Evolutionary conservation across 306 rosid species (phyloP), one percentile per base, ranked within the genome.

Genomic region (Purshia tridentata): DNA sequence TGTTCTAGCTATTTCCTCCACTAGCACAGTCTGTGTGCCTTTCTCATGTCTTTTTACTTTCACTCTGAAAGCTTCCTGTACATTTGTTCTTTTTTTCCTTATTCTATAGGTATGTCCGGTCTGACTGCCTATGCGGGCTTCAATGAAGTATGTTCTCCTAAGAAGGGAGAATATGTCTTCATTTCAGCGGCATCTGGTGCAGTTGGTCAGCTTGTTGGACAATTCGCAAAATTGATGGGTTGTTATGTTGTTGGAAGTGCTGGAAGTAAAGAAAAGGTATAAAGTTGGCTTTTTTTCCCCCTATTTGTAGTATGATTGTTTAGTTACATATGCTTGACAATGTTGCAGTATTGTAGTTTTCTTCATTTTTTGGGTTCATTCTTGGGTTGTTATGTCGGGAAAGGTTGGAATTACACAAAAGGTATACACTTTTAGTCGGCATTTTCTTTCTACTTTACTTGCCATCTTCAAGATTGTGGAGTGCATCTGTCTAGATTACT

Each of bases 211-310:
- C 54, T 77, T 2, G 85, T 77, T 35, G 86, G 82, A n/a, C 86
- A 82, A n/a, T 41, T 69, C 9, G 80, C 83, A 1, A 80, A 80
- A 29, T 54, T 80, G 55, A 15, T 20, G 67, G 83, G 83, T 1
- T 80, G 83, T 42, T 69, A 75, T 11, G 84, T 80, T 64, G 84
- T 80, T 47, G 84, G 84, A 10, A 75, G 84, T 64, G 84, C 84
- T 41, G 84, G 84, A 47, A 75, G 73, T 56, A 20, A 80, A 55
- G 47, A 64, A 29, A 75, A 80, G 80, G 80, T 79, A 23, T 58
- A 58, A 58, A 58, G 18, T 29, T 12, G 11, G 64, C 64, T 10
- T 4, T 16, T 4, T 11, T 23, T 35, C 12, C 18, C 44, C 42
- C 64, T 5, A 29, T 58, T 29, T 29, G 10, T 55, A 9, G 10